Base-by-base conservation (phyloP, 192 early-diverging fungal species). In the Podila minutissima region DNA sequence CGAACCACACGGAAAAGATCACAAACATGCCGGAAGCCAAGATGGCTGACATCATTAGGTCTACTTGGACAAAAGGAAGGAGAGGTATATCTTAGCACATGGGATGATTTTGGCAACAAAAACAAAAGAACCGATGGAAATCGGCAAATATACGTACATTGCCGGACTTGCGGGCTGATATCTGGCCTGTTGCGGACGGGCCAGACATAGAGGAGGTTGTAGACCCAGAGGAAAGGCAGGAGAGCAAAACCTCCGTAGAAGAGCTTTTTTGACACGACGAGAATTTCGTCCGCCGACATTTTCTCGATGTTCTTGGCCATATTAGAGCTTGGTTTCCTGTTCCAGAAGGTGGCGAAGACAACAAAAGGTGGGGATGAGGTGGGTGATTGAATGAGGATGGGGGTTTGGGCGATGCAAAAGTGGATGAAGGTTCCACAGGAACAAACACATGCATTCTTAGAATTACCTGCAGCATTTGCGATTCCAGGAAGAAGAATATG, bases 201-300 rank as follows among this genome's bases (percentile, higher is more conserved):
- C 74, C 87, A 92, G 59, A 94, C 75, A 67, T 94, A 91, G 24
- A 92, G 74, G 64, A 89, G 82, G 71, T 94, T 94, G 50, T 93
- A 85, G 15, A 94, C 78, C 93, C 93, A 94, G 49, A 94, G 81
- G 64, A 90, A 87, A 2, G 93, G 93, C 13, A 92, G 74, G 53
- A 88, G 83, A 19, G 72, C 68, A 63, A 85, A 87, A 0, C 88
- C 88, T 6, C 82, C 86, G 53, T 72, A 83, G 66, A 94, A 94
- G 69, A 92, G 89, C 48, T 83, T 85, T 65, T 86, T 88, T 59
- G 89, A 87, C 20, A 92, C 75, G n/a, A 64, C 48, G 11, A 92
- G 79, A 57, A 91, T 86, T 62, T 90, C 91, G 3, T 87, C 75
- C 20, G 86, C 74, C 31, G 65, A 58, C 79, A 88, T 83, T 62